A percentile compares a stretch with the other conserved stretches of the same genome.
Conservation (phyloP, 202 grass and related monocot species). For the Thinopyrum obtusiflorum region DNA sequence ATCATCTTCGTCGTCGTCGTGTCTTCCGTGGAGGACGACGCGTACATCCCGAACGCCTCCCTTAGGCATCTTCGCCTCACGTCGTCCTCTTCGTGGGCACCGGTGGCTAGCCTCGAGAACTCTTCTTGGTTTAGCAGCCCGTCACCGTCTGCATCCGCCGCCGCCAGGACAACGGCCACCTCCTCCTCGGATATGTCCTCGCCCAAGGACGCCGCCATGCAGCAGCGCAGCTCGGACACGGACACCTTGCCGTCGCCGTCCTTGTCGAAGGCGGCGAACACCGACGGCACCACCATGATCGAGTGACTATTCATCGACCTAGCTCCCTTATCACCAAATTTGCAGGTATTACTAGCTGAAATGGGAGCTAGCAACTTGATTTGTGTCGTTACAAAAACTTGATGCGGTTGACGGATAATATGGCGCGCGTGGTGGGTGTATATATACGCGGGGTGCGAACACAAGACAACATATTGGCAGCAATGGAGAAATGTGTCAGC, state of each 20-base stretch:
- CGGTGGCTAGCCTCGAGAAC: constrained; percentile 23
- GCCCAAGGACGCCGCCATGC: constrained; percentile 16
- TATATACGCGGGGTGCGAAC: neutral
- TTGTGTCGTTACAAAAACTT: neutral
- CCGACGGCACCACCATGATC: neutral
- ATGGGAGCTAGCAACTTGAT: neutral
- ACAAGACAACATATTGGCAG: neutral
- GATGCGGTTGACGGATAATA: neutral
- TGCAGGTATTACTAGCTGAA: too few species aligned
- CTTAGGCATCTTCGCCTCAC: constrained; percentile 14
- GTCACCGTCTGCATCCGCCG: constrained; percentile 46
- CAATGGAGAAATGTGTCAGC: neutral
- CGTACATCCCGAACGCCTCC: constrained; percentile 61
- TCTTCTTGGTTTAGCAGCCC: constrained; percentile 44
- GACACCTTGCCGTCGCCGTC: constrained; percentile 62
- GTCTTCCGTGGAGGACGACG: neutral
- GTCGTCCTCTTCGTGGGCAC: neutral
- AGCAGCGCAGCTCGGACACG: constrained; percentile 34
- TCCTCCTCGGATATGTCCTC: constrained; percentile 43
- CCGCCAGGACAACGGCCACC: constrained; percentile 20
- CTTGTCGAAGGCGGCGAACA: constrained; percentile 50
- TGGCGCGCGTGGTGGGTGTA: neutral
- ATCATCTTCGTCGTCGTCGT: neutral
- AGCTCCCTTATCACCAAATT: neutral
- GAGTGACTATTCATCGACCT: neutral